Percentiles rank a stretch among this genome's conserved stretches.
phyloP scores from a whole-genome alignment of 768 basidiomycete species.

The Boletus reticuloceps region DNA sequence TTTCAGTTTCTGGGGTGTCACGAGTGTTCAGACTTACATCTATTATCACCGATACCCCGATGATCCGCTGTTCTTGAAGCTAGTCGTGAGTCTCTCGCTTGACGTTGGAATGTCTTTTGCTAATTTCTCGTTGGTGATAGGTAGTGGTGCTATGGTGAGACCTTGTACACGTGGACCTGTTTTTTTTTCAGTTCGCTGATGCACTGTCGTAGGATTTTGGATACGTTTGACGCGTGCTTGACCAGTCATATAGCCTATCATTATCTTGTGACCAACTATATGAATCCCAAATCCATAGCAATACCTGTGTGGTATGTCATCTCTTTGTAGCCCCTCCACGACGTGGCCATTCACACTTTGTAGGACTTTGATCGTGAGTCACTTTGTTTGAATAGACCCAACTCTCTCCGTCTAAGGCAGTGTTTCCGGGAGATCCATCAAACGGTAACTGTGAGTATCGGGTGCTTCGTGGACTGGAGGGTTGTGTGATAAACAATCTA shows the following conservation, averaged over 20 bases:
- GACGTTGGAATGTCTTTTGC: constrained; percentile 11
- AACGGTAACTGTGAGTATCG: constrained; percentile 44
- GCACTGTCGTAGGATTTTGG: constrained; percentile 34
- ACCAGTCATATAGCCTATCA: constrained; percentile 56
- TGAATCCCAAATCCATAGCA: constrained; percentile 43
- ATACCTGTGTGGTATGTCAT: constrained; percentile 45
- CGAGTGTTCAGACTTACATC: constrained; percentile 51
- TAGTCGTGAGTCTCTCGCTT: constrained; percentile 32
- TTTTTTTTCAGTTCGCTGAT: not conserved
- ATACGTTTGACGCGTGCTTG: constrained; percentile 54
- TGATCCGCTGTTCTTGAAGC: constrained; percentile 35
- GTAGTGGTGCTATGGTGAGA: constrained; percentile 17
- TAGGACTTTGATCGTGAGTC: constrained; percentile 53
- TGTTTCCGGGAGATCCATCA: constrained; percentile 46
- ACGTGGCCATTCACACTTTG: not conserved
- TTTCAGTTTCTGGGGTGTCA: constrained; percentile 56
- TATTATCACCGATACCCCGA: constrained; percentile 42
- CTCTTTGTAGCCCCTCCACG: too few relatives aligned
- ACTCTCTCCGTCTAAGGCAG: not conserved
- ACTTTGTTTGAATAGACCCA: not conserved
- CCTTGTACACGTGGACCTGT: too few relatives aligned
- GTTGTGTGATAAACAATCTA: not conserved
- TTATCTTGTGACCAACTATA: constrained; percentile 56
- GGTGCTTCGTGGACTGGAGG: not conserved
- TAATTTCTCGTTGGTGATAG: constrained; percentile 37